Evolutionary conservation across 2,329 filamentous ascomycete species (phyloP).

Genomic region (Metarhizium robertsii): DNA sequence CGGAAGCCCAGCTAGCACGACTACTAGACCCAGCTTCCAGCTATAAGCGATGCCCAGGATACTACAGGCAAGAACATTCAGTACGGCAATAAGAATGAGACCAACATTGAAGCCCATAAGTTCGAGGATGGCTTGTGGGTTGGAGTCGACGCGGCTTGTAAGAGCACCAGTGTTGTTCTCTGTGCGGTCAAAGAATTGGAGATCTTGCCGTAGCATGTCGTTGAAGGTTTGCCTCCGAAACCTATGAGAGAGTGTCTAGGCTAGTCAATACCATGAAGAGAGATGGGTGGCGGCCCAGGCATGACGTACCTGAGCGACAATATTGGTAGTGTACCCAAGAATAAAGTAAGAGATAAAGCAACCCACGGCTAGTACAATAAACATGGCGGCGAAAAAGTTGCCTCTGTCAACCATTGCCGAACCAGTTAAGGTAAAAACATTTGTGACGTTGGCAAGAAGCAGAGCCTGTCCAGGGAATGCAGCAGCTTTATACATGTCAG

Average conservation of each 20-base stretch:
- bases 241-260: constrained; percentile 7
- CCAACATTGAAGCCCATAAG: constrained; percentile 33
- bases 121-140: constrained; percentile 30
- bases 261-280: not conserved
- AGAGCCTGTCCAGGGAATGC: constrained; percentile 34
- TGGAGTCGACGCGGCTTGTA: constrained; percentile 24
- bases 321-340: constrained; percentile 26
- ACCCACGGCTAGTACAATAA: constrained; percentile 38
- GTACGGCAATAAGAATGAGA: constrained; percentile 26
- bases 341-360: constrained; percentile 34
- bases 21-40: constrained; percentile 40
- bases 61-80: constrained; percentile 27
- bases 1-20: constrained; percentile 33
- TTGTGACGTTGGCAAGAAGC: constrained; percentile 29
- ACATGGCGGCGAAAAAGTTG: constrained; percentile 47
- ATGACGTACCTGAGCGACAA: constrained; percentile 18
- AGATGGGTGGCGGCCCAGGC: not conserved
- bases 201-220: constrained; percentile 28
- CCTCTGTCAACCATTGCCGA: constrained; percentile 26
- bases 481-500: constrained; percentile 15
- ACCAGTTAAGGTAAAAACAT: constrained; percentile 28
- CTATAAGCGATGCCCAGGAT: constrained; percentile 33
- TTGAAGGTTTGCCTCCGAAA: constrained; percentile 21
- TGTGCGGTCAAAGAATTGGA: constrained; percentile 31
- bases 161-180: constrained; percentile 31